Evolutionary conservation across 352 stramenopile genomes (phyloP), one percentile per base, ranked within the genome.

Genomic region (Phytopythium litorale): DNA sequence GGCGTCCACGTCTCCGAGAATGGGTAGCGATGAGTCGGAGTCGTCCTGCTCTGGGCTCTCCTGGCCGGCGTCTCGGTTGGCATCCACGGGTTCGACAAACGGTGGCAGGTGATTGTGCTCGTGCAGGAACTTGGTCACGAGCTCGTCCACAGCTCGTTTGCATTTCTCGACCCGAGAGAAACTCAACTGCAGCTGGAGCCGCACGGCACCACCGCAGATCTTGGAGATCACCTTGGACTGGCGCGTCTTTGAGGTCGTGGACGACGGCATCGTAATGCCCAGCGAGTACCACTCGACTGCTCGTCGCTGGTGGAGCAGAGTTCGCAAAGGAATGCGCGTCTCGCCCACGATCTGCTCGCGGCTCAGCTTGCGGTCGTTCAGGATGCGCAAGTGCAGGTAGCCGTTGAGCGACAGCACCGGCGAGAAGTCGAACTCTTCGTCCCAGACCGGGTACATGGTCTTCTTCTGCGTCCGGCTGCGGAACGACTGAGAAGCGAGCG

Each of bases 391-490:
- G 33, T 80, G 72, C 8, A 94, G 72, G 55, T 75, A 82, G 23
- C 79, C 76, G n/a, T 81, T 84, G 8, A 94, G 60, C 3, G 81
- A 87, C n/a, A 86, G 54, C 25, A 92, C 72, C 0, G 79, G 79
- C 30, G 65, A 30, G 33, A 92, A 75, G 53, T 82, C 81, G 49
- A 94, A 94, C 12, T 85, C 76, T 66, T 94, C 82, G 7, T 94
- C 79, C 84, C 84, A 94, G 2, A 90, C 67, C 1, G 84, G 84
- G 65, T 88, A 94, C 66, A 91, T 68, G 45, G 68, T 91, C 63
- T 87, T 83, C 69, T 87, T 87, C 55, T 84, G 76, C 13, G 82
- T 94, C 21, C 72, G 72, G 23, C 79, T 94, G 25, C 82, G 84
- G 19, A 86, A 72, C 13, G 53, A 63, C 37, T 63, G 66, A n/a